Percentiles rank a stretch among this genome's conserved stretches.
Conservation (phyloP, 2,329 filamentous ascomycete species). For the Aureobasidium sp. region DNA sequence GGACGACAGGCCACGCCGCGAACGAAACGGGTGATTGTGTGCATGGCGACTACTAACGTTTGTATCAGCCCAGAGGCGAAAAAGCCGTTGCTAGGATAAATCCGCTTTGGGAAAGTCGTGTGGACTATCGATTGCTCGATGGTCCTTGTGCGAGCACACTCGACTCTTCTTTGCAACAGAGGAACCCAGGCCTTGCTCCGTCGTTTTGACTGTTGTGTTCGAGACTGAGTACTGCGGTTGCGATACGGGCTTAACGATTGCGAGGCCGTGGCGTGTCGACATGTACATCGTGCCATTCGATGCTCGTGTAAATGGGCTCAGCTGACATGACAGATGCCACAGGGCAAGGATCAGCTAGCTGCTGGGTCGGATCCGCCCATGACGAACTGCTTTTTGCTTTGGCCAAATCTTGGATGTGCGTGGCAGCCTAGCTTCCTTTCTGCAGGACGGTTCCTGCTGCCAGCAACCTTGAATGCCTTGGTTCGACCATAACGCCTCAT, state of each 20-base stretch:
- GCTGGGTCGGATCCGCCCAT: background rate
- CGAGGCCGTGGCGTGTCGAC: background rate
- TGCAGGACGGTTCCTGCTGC: background rate
- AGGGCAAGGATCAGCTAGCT: background rate
- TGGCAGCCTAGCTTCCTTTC: background rate
- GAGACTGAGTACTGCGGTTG: constrained; percentile 1
- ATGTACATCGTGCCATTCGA: background rate
- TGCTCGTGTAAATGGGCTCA: background rate
- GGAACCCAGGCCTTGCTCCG: background rate
- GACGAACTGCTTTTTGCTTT: constrained; percentile 2
- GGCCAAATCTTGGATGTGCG: background rate
- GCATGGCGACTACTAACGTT: constrained; percentile 1
- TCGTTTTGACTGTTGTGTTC: background rate
- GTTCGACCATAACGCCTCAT: background rate
- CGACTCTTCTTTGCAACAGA: background rate
- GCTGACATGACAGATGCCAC: background rate
- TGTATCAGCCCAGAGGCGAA: background rate
- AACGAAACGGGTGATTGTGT: background rate
- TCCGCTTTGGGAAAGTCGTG: background rate
- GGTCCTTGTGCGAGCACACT: background rate
- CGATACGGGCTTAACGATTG: background rate
- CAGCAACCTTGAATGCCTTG: background rate
- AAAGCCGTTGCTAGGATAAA: background rate
- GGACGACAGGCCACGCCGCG: background rate
- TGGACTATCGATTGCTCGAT: background rate